These are phyloP conservation scores for Sporothrix pseudoabietina DNA, from an alignment of 2,329 filamentous ascomycete species.

Conservation along the genomic window DNA sequence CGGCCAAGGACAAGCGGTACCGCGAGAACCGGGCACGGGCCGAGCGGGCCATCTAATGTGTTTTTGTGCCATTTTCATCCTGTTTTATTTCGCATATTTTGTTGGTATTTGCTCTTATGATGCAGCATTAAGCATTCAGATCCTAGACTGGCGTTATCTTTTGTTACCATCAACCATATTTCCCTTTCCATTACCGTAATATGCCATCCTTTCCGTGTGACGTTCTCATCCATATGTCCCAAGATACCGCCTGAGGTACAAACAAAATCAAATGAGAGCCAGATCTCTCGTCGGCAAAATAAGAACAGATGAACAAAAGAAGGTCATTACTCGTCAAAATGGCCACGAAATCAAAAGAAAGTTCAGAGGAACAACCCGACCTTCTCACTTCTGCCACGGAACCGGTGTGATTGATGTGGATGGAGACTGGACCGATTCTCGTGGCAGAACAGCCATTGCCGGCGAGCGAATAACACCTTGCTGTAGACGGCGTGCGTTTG, in stretches of 20 bases:
- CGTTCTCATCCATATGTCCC: neutral
- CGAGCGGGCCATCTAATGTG: slow-evolving; percentile 44
- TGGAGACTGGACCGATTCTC: neutral
- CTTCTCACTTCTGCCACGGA: neutral
- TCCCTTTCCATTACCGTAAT: neutral
- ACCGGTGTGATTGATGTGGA: neutral
- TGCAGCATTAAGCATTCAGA: neutral
- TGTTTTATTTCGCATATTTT: neutral
- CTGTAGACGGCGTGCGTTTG: neutral
- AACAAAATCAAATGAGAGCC: neutral
- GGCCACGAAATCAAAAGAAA: neutral
- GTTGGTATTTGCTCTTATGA: neutral
- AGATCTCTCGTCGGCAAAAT: neutral
- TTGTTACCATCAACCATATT: neutral
- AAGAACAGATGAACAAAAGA: neutral
- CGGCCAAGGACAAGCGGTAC: slow-evolving; percentile 67
- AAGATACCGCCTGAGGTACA: neutral
- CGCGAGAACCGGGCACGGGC: slow-evolving; percentile 59
- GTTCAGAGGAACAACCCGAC: too few species aligned
- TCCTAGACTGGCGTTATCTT: slow-evolving; percentile 2
- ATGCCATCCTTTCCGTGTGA: neutral
- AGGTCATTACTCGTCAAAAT: neutral
- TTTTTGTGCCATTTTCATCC: neutral
- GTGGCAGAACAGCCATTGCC: slow-evolving; percentile 13
- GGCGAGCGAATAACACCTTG: slow-evolving; percentile 11